Evolutionary conservation across 139 green algal genomes (phyloP).

Genomic region (Nannochloris sp.): DNA sequence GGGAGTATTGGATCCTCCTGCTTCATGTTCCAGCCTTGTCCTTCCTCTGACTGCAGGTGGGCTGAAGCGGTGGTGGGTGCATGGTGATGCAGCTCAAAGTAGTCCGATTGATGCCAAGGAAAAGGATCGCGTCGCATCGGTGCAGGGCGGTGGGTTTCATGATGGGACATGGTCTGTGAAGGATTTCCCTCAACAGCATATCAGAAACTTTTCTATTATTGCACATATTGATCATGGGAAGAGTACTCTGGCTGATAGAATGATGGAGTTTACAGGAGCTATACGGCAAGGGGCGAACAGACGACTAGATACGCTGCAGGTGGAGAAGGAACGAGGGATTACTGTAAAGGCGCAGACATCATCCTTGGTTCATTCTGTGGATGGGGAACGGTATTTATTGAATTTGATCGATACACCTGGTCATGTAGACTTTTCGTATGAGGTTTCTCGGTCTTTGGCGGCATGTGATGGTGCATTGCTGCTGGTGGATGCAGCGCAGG

Average conservation of each 20-base stretch:
- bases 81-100: no score
- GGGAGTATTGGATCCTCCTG: no score
- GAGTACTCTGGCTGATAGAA: constrained; percentile 65
- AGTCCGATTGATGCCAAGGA: no score
- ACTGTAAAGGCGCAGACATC: constrained; percentile 89
- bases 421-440: constrained; percentile 38
- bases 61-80: no score
- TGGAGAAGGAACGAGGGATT: constrained; percentile 87
- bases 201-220: constrained; percentile 79
- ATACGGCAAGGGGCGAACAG: constrained; percentile 33
- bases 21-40: no score
- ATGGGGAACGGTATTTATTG: constrained; percentile 58
- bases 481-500: constrained; percentile 80
- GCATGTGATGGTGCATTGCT: constrained; percentile 81
- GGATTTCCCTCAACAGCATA: constrained; percentile 18
- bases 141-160: background rate
- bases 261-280: constrained; percentile 48
- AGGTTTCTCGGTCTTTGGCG: constrained; percentile 46
- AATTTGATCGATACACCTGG: constrained; percentile 81
- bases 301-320: constrained; percentile 56
- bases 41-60: no score
- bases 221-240: constrained; percentile 82
- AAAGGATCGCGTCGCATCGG: no score
- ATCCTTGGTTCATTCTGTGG: constrained; percentile 53
- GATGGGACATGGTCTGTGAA: background rate